Evolutionary conservation across 73 alveolate genomes (phyloP), one percentile per base, ranked within the genome.

Genomic region (Diophrys sp.): DNA sequence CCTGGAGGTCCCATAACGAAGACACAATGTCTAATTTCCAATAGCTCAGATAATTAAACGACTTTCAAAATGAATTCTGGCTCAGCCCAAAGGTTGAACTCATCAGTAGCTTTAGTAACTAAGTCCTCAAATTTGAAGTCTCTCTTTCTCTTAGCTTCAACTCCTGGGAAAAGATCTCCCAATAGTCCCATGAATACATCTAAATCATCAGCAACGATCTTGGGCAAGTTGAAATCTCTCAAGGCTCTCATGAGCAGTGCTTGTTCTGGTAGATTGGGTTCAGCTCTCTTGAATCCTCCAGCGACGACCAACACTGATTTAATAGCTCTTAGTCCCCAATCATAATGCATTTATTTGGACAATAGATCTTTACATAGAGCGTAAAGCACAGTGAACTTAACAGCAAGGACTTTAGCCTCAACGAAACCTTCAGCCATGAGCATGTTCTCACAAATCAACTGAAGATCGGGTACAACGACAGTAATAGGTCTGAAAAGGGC

Each of bases 291-390:
- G 91, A 98, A 96, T 62, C 98, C 99, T 57, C 99, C 99, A 25
- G 99, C 99, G 80, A 96, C 99, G 80, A 96, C 99, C 83, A 98
- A 90, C 94, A 98, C 99, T 29, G 99, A 97, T 90, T 98, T 98
- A 85, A 98, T 96, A 74, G 99, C 99, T 77, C 99, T 96, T 67
- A 98, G 99, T 72, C 99, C 99, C 99, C 99, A 98, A 93, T 98
- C 99, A 85, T 98, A 98, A 79, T 96, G 99, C 84, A 81, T 74
- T 77, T 91, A 94, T 85, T 93, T 96, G 54, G 98, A 94, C 73
- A 96, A 92, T 44, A 95, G 89, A 87, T 92, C 99, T 94, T 96
- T 96, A 78, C 99, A 95, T 74, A 98, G 96, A 75, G 98, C 95
- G 78, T 98, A 98, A 80, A 98, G 97, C 56, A 97, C 95, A 44